Base-by-base conservation (phyloP, 169 alveolate species). In the Plasmodium adleri region DNA sequence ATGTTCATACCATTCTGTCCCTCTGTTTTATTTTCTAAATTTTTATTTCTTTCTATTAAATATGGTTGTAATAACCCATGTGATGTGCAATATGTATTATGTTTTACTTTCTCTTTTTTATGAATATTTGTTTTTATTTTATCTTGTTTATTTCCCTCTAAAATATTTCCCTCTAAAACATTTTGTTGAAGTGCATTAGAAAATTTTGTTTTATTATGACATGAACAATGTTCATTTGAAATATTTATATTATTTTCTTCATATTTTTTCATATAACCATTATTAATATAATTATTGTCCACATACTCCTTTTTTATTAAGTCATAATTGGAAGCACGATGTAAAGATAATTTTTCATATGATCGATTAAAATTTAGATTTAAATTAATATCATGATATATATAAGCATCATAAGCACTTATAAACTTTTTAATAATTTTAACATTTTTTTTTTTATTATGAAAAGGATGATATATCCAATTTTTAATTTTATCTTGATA, bases 331-430 rank as follows among this genome's bases (percentile, higher is more conserved):
- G 32, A 17, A 56, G 64, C 7, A 56, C 17, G 54, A 13, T 66
- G 45, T 15, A 17, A 1, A 10, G 74, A 47, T 24, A 80, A 43
- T 6, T 67, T 60, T 32, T 72, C 47, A 50, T 83, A 68, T 1
- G 74, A 83, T 32, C 70, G 56, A 8, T 72, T 72, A 24, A 83
- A 15, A 49, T 83, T 72, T 1, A 83, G 43, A 10, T 68, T 7
- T 8, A 83, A 49, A 22, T 60, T 62, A 59, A 83, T 66, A 68
- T 68, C 47, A 26, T 83, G 91, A 68, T 83, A 83, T 4, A 83
- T 28, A 58, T 83, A 83, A 3, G 91, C 59, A 32, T 83, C 83
- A 56, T 83, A 83, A 1, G 91, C 28, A 45, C 91, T 83, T n/a
- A 83, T 70, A 68, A 83, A 83, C 56, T 83, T 32, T 20, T 83